Evolutionary conservation across 139 green algal genomes (phyloP).

Genomic region (Coelastrella sp.): DNA sequence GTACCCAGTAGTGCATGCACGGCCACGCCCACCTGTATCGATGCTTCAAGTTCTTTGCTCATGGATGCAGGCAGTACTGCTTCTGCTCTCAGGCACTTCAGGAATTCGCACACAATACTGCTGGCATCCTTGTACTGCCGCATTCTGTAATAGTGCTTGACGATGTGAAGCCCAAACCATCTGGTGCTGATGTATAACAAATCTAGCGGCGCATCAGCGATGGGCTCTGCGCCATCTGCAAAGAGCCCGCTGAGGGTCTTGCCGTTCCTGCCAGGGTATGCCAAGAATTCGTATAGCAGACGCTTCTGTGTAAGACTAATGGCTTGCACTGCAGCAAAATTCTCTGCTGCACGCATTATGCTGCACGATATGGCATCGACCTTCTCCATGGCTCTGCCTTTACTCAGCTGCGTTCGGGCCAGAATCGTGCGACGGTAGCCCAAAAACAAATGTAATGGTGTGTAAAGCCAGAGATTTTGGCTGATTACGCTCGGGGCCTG

Average conservation of each 20-base stretch:
- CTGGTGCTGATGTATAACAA: conserved; percentile 1
- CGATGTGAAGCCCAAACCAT: conserved; percentile 28
- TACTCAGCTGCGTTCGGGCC: too few species aligned
- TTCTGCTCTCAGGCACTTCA: conserved; percentile 16
- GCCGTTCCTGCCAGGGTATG: conserved; percentile 25
- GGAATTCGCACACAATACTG: neutral
- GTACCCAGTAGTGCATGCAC: neutral
- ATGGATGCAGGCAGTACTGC: neutral
- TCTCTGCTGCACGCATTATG: conserved; percentile 7
- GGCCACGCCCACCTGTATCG: conserved; percentile 7
- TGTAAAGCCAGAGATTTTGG: too few species aligned
- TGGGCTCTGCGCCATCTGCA: conserved; percentile 20
- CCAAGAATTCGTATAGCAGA: conserved; percentile 34
- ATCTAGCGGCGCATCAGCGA: neutral
- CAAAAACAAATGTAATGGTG: too few species aligned
- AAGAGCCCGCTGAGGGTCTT: conserved; percentile 24
- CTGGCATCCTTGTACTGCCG: conserved; percentile 24
- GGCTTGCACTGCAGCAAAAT: neutral
- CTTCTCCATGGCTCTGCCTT: neutral
- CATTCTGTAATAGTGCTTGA: conserved; percentile 47
- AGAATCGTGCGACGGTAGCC: too few species aligned
- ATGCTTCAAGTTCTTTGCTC: conserved; percentile 13
- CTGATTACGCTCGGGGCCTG: too few species aligned
- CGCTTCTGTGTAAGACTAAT: conserved; percentile 3
- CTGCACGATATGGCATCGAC: neutral